Evolutionary conservation across 2,329 filamentous ascomycete genomes (phyloP).

Genomic region (Penicillium glabrum): DNA sequence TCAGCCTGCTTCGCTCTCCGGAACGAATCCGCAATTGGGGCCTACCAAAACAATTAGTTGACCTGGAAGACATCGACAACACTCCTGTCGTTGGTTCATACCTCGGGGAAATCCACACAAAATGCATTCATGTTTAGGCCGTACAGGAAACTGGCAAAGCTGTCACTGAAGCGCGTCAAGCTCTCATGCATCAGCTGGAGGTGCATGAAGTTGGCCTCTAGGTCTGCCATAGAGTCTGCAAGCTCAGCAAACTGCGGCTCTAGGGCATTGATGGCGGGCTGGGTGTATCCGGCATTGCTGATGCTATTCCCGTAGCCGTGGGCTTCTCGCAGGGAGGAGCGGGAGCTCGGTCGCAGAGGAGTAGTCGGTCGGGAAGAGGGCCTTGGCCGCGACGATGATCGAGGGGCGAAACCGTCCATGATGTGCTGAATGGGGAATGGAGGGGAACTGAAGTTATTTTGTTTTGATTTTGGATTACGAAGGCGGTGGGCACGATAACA

Average conservation of each 20-base stretch:
- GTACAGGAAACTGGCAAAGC: slow-evolving; percentile 92
- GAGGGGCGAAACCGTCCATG: slow-evolving; percentile 34
- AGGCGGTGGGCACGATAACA: neutral
- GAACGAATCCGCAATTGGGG: slow-evolving; percentile 82
- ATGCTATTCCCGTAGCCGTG: slow-evolving; percentile 52
- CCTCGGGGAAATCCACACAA: slow-evolving; percentile 96
- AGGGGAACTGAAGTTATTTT: neutral
- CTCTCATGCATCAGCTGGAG: slow-evolving; percentile 97
- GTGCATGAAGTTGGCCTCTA: slow-evolving; percentile 97
- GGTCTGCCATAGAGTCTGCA: slow-evolving; percentile 87
- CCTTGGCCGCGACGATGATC: slow-evolving; percentile 62
- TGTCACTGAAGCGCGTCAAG: slow-evolving; percentile 88
- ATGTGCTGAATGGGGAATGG: neutral
- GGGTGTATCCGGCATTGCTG: slow-evolving; percentile 41
- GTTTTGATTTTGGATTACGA: neutral
- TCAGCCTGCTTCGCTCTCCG: slow-evolving; percentile 62
- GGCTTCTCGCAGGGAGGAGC: slow-evolving; percentile 81
- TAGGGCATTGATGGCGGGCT: slow-evolving; percentile 71
- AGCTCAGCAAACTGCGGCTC: slow-evolving; percentile 93
- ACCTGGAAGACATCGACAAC: neutral
- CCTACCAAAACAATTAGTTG: slow-evolving; percentile 40
- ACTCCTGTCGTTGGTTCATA: slow-evolving; percentile 31
- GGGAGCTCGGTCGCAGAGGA: slow-evolving; percentile 84
- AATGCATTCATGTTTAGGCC: slow-evolving; percentile 99
- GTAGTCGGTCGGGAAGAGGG: slow-evolving; percentile 79